phyloP scores from a whole-genome alignment of 192 early-diverging fungal genomes.

The Backusella tarrabulga region DNA sequence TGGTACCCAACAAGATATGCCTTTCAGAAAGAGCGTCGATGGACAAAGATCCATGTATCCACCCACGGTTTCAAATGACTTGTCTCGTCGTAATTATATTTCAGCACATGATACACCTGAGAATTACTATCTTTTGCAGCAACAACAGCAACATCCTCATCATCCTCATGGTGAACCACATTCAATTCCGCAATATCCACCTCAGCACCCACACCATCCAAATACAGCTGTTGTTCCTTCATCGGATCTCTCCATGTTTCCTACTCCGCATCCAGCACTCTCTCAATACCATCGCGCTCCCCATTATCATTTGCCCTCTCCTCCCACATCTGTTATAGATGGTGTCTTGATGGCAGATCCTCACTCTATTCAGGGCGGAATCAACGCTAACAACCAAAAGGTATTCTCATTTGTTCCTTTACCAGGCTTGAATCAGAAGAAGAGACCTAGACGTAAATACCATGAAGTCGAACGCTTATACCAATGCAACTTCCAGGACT shows the following conservation, averaged over 20 bases:
- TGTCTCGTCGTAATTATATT: background rate
- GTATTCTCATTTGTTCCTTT: constrained; percentile 47
- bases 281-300: background rate
- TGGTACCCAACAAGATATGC: background rate
- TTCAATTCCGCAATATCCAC: constrained; percentile 7
- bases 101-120: background rate
- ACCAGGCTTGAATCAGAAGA: constrained; percentile 51
- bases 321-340: constrained; percentile 18
- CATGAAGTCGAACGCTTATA: constrained; percentile 62
- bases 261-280: constrained; percentile 11
- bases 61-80: background rate
- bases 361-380: background rate
- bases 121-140: background rate
- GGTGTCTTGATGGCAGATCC: background rate
- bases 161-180: background rate
- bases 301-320: constrained; percentile 20
- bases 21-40: background rate
- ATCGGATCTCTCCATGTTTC: constrained; percentile 8
- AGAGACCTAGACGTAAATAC: constrained; percentile 51
- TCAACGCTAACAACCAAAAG: constrained; percentile 18
- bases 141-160: background rate
- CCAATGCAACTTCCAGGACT: constrained; percentile 48
- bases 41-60: background rate
- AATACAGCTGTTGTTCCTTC: background rate
- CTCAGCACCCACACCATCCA: background rate